Base-by-base conservation (phyloP, 2,329 filamentous ascomycete genomes). In the Colletotrichum tamarilloi region DNA sequence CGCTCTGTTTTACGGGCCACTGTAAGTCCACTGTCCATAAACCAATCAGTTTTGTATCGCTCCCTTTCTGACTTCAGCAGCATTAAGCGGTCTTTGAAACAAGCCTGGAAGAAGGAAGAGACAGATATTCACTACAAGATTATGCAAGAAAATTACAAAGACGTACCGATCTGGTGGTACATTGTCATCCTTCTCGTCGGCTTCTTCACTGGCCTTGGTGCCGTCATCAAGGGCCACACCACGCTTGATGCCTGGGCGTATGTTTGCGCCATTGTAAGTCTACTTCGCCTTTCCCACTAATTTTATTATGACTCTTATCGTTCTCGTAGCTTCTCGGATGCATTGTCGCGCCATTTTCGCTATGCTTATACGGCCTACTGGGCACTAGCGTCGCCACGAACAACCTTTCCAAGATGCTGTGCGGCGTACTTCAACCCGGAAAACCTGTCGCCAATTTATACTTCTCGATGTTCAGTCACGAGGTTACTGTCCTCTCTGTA, bases 401-500 rank as follows among this genome's bases (percentile, higher is more conserved):
- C 81, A 85, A 69, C 80, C 81, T 6, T 67, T 82, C 59, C 11
- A 85, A 88, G 76, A 85, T 88, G 82, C 77, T 89, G 26, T 86
- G 82, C 4, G 87, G 85, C 24, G 85, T 87, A 42, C 79, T 89
- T 68, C 81, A 84, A 65, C 86, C 82, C 0, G 79, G 81, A 1
- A 79, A 77, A 49, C 84, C 81, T 1, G 75, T 86, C 5, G 82
- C 83, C 9, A 85, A 86, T 71, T 82, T 86, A 79, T 85, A 85
- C 76, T 87, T 87, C 77, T 82, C 80, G 26, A 78, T 80, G 16
- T 83, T 80, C 59, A 80, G 80, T 2, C 79, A 75, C 75, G 82
- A 82, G 68, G 76, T 76, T 5, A 79, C 81, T 32, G 73, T 76
- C 11, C 82, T 84, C 72, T 82, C 79, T 14, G 76, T 80, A 38